Conservation (phyloP, 441 rosid species). For the Metrosideros polymorpha region DNA sequence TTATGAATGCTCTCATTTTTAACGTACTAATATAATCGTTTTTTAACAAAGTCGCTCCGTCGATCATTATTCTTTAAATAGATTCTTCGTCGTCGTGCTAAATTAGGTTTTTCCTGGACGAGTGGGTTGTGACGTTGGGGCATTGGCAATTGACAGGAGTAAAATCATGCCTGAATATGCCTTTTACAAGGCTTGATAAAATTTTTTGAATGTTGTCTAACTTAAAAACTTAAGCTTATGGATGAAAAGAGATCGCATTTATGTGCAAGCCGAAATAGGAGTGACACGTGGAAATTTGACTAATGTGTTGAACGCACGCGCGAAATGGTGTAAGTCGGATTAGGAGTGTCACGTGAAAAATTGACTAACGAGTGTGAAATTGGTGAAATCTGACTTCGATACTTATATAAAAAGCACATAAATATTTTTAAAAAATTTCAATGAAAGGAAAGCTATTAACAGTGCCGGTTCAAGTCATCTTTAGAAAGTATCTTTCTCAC, state of each 20-base stretch:
- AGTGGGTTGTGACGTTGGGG: fast-evolving
- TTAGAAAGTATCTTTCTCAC: not conserved
- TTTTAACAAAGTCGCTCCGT: not conserved
- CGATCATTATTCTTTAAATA: not conserved
- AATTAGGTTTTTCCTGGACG: not conserved
- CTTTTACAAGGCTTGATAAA: fast-evolving
- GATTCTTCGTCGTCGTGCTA: fast-evolving
- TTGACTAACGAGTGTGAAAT: no score
- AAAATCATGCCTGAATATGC: not conserved
- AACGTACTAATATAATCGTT: not conserved
- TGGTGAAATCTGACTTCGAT: no score
- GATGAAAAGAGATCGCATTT: fast-evolving
- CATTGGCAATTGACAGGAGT: fast-evolving
- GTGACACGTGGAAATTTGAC: no score
- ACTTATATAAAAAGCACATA: no score
- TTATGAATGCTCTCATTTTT: not conserved
- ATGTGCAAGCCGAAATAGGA: fast-evolving
- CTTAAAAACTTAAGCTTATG: not conserved
- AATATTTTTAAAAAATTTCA: not conserved
- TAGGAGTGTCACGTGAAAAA: no score
- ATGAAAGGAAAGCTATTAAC: not conserved
- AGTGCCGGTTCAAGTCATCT: not conserved
- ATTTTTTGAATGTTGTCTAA: not conserved
- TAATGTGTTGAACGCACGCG: no score
- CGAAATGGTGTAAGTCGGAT: no score